These are phyloP conservation scores for Batkoa obscura DNA, from an alignment of 371 early-diverging fungal species.

Conservation along the genomic window DNA sequence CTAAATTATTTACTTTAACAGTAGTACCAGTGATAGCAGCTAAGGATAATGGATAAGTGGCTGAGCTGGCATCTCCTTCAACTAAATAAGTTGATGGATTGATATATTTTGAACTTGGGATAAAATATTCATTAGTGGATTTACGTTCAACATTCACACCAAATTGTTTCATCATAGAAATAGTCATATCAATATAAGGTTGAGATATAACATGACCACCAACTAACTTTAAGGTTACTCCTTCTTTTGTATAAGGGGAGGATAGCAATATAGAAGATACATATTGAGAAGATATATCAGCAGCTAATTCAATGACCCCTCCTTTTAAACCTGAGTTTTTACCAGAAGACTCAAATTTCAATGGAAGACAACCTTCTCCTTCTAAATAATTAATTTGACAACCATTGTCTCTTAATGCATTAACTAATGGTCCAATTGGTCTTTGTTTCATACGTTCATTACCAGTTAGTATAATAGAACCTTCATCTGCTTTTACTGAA, in stretches of 20 bases:
- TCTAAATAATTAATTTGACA: conserved; percentile 57
- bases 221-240: conserved; percentile 60
- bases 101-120: conserved; percentile 51
- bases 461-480: conserved; percentile 63
- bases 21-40: conserved; percentile 89
- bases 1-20: conserved; percentile 82
- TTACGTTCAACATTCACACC: conserved; percentile 63
- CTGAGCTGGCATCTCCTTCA: conserved; percentile 92
- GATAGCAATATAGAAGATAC: conserved; percentile 89
- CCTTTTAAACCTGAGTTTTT: conserved; percentile 38
- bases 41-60: conserved; percentile 91
- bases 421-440: conserved; percentile 80
- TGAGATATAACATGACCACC: conserved; percentile 93
- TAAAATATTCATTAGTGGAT: conserved; percentile 58
- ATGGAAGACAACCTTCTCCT: conserved; percentile 69
- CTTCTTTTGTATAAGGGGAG: conserved; percentile 75
- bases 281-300: conserved; percentile 90
- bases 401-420: conserved; percentile 63
- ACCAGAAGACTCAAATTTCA: conserved; percentile 49
- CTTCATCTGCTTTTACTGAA: conserved; percentile 29
- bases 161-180: conserved; percentile 91
- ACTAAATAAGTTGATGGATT: conserved; percentile 36
- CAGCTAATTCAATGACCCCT: conserved; percentile 73
- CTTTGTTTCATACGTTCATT: conserved; percentile 95
- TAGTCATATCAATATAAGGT: conserved; percentile 96